These are phyloP conservation scores for Fusarium zealandicum DNA, from an alignment of 2,329 filamentous ascomycete genomes.

Conservation along the genomic window DNA sequence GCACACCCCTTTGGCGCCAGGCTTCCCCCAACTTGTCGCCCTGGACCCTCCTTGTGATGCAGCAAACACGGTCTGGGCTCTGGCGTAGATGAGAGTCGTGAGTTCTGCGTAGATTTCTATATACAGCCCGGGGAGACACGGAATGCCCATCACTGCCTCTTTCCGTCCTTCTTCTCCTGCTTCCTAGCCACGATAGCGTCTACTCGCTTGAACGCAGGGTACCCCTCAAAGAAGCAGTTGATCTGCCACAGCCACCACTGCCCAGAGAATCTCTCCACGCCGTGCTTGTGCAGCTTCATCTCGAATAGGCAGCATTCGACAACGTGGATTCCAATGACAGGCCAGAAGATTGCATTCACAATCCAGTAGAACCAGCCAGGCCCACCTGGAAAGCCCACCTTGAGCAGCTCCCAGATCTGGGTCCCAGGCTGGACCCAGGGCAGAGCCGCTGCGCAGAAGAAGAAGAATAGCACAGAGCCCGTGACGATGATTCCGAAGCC, in stretches of 20 bases:
- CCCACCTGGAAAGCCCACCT: constrained; percentile 64
- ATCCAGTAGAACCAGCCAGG: constrained; percentile 64
- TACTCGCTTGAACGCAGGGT: constrained; percentile 58
- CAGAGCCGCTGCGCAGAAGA: constrained; percentile 56
- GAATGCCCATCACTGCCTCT: constrained; percentile 15
- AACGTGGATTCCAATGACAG: constrained; percentile 70
- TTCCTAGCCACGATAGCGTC: constrained; percentile 56
- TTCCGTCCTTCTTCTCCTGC: constrained; percentile 50
- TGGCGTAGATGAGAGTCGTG: too few species aligned
- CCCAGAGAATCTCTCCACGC: constrained; percentile 53
- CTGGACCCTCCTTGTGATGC: too few species aligned
- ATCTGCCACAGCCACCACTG: constrained; percentile 64
- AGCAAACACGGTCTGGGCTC: too few species aligned
- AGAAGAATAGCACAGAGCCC: constrained; percentile 60
- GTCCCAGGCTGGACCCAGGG: constrained; percentile 62
- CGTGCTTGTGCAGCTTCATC: constrained; percentile 54
- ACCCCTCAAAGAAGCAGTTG: constrained; percentile 63
- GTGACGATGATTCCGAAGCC: constrained; percentile 62
- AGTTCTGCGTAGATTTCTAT: background rate
- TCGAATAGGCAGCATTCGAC: constrained; percentile 67
- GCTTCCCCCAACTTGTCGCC: too few species aligned
- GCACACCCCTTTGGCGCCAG: too few species aligned
- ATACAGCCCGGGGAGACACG: background rate
- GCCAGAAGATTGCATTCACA: constrained; percentile 63
- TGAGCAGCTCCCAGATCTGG: constrained; percentile 56